Conservation (phyloP, 108 stramenopile species). For the Nitzschia palea region DNA sequence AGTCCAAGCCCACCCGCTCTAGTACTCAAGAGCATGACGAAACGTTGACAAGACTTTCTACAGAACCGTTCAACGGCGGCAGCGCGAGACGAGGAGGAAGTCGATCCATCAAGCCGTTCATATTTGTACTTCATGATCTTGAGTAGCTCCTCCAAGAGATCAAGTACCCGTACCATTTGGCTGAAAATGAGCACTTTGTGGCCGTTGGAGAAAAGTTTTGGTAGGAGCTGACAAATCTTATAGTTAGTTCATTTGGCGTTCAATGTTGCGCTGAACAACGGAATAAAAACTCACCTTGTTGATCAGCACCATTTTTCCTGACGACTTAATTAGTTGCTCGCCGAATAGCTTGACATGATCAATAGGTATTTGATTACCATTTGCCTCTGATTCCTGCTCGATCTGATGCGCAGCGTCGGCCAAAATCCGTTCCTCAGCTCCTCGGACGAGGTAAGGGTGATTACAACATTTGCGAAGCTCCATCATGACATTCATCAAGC, state of each 20-base stretch:
- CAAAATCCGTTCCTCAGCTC: constrained; percentile 84
- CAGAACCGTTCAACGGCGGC: constrained; percentile 92
- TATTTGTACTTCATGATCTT: constrained; percentile 75
- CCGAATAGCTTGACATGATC: constrained; percentile 72
- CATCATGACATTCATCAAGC: constrained; percentile 98
- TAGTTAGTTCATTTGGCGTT: neutral
- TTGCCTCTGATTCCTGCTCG: constrained; percentile 11
- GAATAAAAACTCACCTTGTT: constrained; percentile 42
- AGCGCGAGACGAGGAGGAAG: constrained; percentile 83
- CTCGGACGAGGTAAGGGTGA: constrained; percentile 85
- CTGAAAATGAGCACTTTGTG: constrained; percentile 96
- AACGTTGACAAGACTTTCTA: constrained; percentile 73
- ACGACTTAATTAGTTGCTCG: constrained; percentile 84
- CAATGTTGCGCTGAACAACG: neutral
- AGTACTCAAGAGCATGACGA: constrained; percentile 95
- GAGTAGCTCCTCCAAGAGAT: constrained; percentile 92
- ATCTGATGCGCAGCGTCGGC: constrained; percentile 62
- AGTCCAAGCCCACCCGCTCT: constrained; percentile 78
- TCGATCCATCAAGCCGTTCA: constrained; percentile 89
- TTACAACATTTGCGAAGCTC: constrained; percentile 97
- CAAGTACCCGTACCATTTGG: constrained; percentile 94
- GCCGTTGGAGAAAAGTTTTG: constrained; percentile 83
- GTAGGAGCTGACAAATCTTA: constrained; percentile 83
- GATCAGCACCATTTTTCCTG: constrained; percentile 87
- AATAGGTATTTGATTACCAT: constrained; percentile 8